phyloP scores from a whole-genome alignment of 257 asterid species.

The Solanum chiquidenum region DNA sequence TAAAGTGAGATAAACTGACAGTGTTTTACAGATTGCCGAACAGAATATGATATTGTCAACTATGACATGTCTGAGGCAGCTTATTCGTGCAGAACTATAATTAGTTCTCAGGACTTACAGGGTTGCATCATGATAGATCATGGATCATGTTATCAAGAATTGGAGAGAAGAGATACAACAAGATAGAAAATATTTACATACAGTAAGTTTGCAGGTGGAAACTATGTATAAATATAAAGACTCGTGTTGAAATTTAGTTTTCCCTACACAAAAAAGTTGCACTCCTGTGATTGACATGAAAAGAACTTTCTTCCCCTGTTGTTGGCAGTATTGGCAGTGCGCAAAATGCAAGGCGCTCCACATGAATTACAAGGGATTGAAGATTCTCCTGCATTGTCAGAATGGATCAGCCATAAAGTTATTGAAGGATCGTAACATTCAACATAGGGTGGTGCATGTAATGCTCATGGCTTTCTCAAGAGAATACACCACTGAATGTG shows the following conservation, averaged over 20 bases:
- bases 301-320: constrained; percentile 93
- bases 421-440: background rate
- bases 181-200: background rate
- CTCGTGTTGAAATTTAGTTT: constrained; percentile 6
- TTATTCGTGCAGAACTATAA: background rate
- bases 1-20: background rate
- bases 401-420: background rate
- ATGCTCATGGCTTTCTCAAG: background rate
- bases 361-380: constrained; percentile 67
- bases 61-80: background rate
- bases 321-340: constrained; percentile 75
- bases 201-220: background rate
- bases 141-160: background rate
- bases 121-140: background rate
- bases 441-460: background rate
- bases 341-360: constrained; percentile 61
- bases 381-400: constrained; percentile 53
- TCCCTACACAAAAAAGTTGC: constrained; percentile 87
- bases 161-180: background rate
- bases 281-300: constrained; percentile 69
- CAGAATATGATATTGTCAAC: background rate
- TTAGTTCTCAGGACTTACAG: background rate
- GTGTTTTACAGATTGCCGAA: background rate
- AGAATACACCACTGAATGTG: background rate
- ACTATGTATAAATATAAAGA: background rate